Percentiles rank a stretch among this genome's conserved stretches.
Conservation (phyloP, 108 stramenopile genomes). For the Tribonema minus region DNA sequence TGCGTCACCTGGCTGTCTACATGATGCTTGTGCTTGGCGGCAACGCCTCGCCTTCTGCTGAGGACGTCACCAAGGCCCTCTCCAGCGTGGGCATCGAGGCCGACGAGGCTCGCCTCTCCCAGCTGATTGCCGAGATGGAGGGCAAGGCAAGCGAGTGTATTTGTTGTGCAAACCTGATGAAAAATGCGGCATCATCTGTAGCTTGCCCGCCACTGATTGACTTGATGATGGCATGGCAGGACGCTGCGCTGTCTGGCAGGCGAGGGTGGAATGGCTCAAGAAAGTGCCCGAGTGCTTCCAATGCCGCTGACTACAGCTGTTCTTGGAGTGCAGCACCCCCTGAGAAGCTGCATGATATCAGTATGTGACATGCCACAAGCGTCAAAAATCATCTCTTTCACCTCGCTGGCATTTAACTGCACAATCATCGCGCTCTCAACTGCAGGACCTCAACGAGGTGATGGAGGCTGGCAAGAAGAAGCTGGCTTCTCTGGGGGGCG, state of each 20-base stretch:
- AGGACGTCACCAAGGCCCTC: constrained; percentile 82
- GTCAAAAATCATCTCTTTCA: no score
- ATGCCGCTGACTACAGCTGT: no score
- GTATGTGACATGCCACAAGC: no score
- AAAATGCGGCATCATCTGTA: background rate
- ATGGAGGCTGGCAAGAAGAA: constrained; percentile 71
- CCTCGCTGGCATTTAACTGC: no score
- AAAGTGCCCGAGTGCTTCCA: no score
- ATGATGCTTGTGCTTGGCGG: constrained; percentile 89
- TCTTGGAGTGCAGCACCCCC: no score
- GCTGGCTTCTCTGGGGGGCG: constrained; percentile 89
- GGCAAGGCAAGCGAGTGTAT: constrained; percentile 65
- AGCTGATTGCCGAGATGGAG: constrained; percentile 75
- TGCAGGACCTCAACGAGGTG: constrained; percentile 71
- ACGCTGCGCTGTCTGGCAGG: no score
- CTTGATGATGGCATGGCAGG: no score
- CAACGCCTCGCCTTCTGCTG: constrained; percentile 81
- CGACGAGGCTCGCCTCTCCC: constrained; percentile 66
- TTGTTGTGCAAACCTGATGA: background rate
- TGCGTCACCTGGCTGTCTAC: constrained; percentile 95
- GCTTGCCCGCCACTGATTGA: no score
- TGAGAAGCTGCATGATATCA: no score
- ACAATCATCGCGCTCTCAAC: no score
- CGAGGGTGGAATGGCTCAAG: no score
- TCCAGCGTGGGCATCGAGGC: constrained; percentile 79